Evolutionary conservation across 208 protist species (phyloP).

Genomic region (Acanthamoeba rhysodes): DNA sequence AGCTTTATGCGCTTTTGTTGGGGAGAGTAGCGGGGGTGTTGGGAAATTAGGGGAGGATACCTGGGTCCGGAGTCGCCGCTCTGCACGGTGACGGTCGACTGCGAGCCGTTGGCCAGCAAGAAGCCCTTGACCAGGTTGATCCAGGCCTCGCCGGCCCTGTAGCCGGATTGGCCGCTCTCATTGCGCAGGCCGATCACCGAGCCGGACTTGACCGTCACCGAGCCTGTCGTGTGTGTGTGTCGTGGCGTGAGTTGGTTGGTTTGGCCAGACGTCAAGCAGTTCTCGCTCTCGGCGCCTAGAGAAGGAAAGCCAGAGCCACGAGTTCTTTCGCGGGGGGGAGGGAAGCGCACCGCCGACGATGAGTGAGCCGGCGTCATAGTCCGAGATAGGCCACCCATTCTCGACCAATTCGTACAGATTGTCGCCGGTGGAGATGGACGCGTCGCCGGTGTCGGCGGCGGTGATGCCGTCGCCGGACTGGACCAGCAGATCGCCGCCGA

Average conservation of each 20-base stretch:
- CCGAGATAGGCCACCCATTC: neutral
- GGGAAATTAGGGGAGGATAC: neutral
- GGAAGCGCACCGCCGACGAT: neutral
- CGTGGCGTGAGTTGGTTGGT: no score
- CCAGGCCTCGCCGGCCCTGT: neutral
- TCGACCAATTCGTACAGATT: neutral
- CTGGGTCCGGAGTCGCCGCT: neutral
- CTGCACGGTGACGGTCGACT: neutral
- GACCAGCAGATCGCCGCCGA: neutral
- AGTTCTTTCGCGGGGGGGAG: neutral
- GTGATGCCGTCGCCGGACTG: neutral
- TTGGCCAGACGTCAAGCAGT: no score
- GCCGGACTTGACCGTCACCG: neutral
- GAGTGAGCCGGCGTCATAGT: neutral
- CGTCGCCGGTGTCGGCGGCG: neutral
- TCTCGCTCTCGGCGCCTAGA: no score
- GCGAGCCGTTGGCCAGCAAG: neutral
- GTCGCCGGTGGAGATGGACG: neutral
- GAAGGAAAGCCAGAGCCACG: no score
- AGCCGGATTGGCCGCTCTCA: neutral
- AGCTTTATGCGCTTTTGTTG: no score
- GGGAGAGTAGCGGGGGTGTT: no score
- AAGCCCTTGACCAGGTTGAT: neutral
- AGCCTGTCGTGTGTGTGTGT: neutral
- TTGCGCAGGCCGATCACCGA: neutral